A percentile compares a stretch with the other conserved stretches of the same genome.
phyloP scores from a whole-genome alignment of 108 stramenopile species.

The Fistulifera solaris region DNA sequence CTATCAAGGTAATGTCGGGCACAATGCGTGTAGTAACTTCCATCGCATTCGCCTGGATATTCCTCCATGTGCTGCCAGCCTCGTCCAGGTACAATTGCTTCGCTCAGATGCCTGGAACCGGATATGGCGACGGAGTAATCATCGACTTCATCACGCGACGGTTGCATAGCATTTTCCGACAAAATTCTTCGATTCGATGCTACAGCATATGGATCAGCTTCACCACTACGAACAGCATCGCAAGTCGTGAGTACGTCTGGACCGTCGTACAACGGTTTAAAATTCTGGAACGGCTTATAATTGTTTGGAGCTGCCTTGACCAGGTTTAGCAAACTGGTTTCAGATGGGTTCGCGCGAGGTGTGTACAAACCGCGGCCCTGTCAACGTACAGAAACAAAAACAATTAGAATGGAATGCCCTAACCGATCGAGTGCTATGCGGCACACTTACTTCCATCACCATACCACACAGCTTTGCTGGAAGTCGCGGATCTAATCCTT shows the following conservation, averaged over 20 bases:
- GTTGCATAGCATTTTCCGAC: neutral
- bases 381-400: neutral
- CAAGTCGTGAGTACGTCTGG: slow-evolving; percentile 41
- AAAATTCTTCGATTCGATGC: slow-evolving; percentile 20
- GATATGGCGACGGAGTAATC: too few relatives aligned
- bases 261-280: slow-evolving; percentile 43
- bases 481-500: slow-evolving; percentile 8
- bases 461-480: slow-evolving; percentile 27
- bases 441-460: slow-evolving; percentile 17
- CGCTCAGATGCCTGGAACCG: slow-evolving; percentile 12
- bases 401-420: neutral
- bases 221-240: slow-evolving; percentile 36
- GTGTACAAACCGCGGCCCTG: slow-evolving; percentile 55
- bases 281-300: slow-evolving; percentile 30
- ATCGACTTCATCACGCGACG: too few relatives aligned
- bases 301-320: slow-evolving; percentile 32
- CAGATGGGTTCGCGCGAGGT: slow-evolving; percentile 53
- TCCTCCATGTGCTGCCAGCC: slow-evolving; percentile 56
- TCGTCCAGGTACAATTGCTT: slow-evolving; percentile 40
- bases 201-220: slow-evolving; percentile 53
- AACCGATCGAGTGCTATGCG: neutral
- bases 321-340: slow-evolving; percentile 41
- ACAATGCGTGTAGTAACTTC: slow-evolving; percentile 47
- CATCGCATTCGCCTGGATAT: slow-evolving; percentile 64
- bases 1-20: slow-evolving; percentile 20